Percentiles rank a stretch among this genome's conserved stretches.
Evolutionary conservation across 176 grass and related monocot species (phyloP).

Genomic region (sorghum (Sorghum bicolor)): Sorghum_bicolor_NCBIv3 NC_012878.2:56753501-56754000

Average conservation of each 20-base stretch:
- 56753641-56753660: neutral
- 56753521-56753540: neutral
- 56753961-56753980: neutral
- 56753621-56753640: neutral
- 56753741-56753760: too few relatives aligned
- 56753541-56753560: neutral
- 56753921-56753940: neutral
- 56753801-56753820: too few relatives aligned
- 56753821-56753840: too few relatives aligned
- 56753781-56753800: too few relatives aligned
- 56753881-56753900: neutral
- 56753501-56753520: neutral
- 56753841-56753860: neutral
- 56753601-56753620: neutral
- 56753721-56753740: too few relatives aligned
- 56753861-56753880: neutral
- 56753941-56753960: neutral
- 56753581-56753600: slow-evolving; percentile 14
- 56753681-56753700: neutral
- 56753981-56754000: neutral
- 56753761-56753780: too few relatives aligned
- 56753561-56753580: neutral
- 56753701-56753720: too few relatives aligned
- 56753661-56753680: neutral
- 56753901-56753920: neutral